Base-by-base conservation (phyloP, 352 stramenopile genomes). In the Pythium grandisporangium region DNA sequence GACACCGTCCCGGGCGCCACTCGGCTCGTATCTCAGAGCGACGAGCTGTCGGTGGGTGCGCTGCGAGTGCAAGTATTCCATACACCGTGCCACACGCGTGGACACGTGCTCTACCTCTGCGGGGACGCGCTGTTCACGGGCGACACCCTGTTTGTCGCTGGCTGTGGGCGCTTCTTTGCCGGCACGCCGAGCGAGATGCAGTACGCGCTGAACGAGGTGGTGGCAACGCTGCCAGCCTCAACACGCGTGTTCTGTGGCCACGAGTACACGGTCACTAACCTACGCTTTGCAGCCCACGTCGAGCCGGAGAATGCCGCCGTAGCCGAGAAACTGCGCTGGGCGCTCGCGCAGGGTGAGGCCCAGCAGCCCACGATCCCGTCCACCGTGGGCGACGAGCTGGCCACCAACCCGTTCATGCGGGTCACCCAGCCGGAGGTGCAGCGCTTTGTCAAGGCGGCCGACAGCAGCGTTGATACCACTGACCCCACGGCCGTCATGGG, bases 201-300 rank as follows among this genome's bases (percentile, higher is more conserved):
- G 47, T 44, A 82, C 38, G 79, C 77, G 38, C 55, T 94, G 36
- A 86, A 89, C 42, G 55, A 80, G 12, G 76, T 94, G 11, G 60
- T 96, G 21, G 77, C 75, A 5, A 56, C 50, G 32, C 60, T 95
- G 17, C 80, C 80, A 2, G 35, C 59, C 8, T 34, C 61, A 30
- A 96, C 85, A 5, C 75, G 77, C 30, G 71, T 96, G 43, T 96
- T 82, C 55, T 89, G 81, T 49, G 89, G 86, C 14, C 93, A 98
- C 56, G 93, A 98, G 67, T 97, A 98, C 58, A 96, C 90, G 11
- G 45, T 72, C 42, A 82, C 58, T 35, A 97, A 98, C 63, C 65
- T 93, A 11, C 70, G 65, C 20, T 98, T 96, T 39, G 90, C 93
- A 6, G 58, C 80, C 16, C 81, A 80, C 43, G 78, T 96, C 27